A percentile compares a stretch with the other conserved stretches of the same genome.
These are phyloP conservation scores for Fusarium sp. DNA, from an alignment of 2,329 filamentous ascomycete species.

Conservation along the genomic window DNA sequence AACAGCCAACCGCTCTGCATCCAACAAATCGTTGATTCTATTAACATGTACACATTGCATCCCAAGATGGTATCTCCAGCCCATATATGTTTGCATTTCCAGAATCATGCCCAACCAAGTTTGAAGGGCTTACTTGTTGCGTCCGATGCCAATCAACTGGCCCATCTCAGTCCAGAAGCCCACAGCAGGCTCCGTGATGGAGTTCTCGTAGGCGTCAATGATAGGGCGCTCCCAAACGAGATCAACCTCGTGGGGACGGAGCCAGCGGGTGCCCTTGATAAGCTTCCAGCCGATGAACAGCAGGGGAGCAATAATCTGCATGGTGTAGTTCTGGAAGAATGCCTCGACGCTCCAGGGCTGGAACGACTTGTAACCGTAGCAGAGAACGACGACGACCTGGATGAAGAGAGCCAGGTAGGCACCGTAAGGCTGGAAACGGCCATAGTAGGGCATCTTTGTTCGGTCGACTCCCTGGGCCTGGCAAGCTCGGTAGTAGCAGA, in stretches of 20 bases:
- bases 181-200: slow-evolving; percentile 57
- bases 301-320: slow-evolving; percentile 62
- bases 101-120: slow-evolving; percentile 1
- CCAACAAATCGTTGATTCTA: slow-evolving; percentile 26
- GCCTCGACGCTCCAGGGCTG: slow-evolving; percentile 56
- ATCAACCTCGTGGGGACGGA: slow-evolving; percentile 63
- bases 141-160: slow-evolving; percentile 31
- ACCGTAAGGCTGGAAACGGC: slow-evolving; percentile 66
- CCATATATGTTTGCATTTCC: slow-evolving; percentile 1
- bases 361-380: slow-evolving; percentile 65
- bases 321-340: slow-evolving; percentile 64
- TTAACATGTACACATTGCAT: slow-evolving; percentile 20
- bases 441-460: slow-evolving; percentile 62
- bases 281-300: slow-evolving; percentile 70
- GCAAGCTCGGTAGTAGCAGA: slow-evolving; percentile 60
- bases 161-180: slow-evolving; percentile 64
- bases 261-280: slow-evolving; percentile 63
- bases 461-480: slow-evolving; percentile 62
- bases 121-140: slow-evolving; percentile 10
- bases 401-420: slow-evolving; percentile 56
- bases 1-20: slow-evolving; percentile 18
- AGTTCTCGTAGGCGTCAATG: slow-evolving; percentile 65
- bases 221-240: slow-evolving; percentile 66
- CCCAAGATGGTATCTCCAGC: slow-evolving; percentile 3
- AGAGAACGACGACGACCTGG: slow-evolving; percentile 55